Base-by-base conservation (phyloP, 2,329 filamentous ascomycete species). In the Penicillium rolfsii region DNA sequence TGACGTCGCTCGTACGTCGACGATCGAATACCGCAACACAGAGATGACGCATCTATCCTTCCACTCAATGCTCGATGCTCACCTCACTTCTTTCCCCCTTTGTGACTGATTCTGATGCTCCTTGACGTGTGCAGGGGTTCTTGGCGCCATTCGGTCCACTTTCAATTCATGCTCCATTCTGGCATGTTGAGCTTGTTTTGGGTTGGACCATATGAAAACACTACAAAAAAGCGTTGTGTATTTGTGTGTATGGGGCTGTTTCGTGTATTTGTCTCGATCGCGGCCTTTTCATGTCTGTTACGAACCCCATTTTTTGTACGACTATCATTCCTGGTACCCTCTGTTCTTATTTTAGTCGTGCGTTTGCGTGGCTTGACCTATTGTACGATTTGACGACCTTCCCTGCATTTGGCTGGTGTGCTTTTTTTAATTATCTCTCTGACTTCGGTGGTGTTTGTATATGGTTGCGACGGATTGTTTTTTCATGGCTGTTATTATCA, bases 211-310 rank as follows among this genome's bases (percentile, higher is more conserved):
- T 43, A 57, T 33, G 7, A 35, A 46, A 24, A 59, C 38, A 59
- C 43, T 9, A 19, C 30, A 43, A 56, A 45, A 26, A 45, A 58
- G 52, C 52, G 35, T 41, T 26, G 52, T 53, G 63, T 65, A 65
- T 64, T 22, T 57, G 40, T 55, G 52, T 56, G 55, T 64, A 61
- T 60, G 52, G 56, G 60, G 50, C 52, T 57, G 58, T 66, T 45
- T 63, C 52, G 57, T 60, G 40, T 60, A 38, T 64, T 66, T 56
- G 46, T 45, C 45, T 66, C 58, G 60, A 58, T 66, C 61, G 58
- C 64, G 40, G 54, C 58, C 64, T 63, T 66, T 66, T 66, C 64
- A 66, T 63, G 62, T 61, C 60, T 64, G 50, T 64, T 66, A 66
- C 64, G 64, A 66, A 38, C 56, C 56, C 45, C 30, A 60, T 64